These are phyloP conservation scores for Gardenia jasminoides DNA, from an alignment of 257 asterid genomes.

Conservation along the genomic window DNA sequence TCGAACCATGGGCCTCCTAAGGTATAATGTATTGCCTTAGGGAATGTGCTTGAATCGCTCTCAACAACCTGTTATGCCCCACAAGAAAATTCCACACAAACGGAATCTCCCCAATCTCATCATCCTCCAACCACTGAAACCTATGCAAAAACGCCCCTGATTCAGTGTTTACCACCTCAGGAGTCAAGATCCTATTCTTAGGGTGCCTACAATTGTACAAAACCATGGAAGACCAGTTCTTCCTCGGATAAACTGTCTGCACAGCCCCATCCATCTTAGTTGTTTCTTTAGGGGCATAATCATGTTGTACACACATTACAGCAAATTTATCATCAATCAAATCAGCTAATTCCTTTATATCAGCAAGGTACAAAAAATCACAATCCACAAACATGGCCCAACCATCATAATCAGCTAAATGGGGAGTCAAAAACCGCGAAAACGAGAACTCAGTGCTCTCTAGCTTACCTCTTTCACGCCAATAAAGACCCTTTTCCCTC, in stretches of 20 bases:
- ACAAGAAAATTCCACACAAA: constrained; percentile 86
- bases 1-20: constrained; percentile 96
- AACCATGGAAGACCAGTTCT: constrained; percentile 98
- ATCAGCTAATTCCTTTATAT: constrained; percentile 57
- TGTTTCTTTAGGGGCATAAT: constrained; percentile 80
- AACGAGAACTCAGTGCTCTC: constrained; percentile 92
- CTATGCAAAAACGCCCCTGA: constrained; percentile 80
- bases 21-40: constrained; percentile 78
- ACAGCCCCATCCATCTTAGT: constrained; percentile 92
- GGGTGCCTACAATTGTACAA: constrained; percentile 76
- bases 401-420: constrained; percentile 56
- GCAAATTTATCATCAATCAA: constrained; percentile 68
- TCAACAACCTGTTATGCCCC: constrained; percentile 70
- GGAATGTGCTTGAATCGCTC: constrained; percentile 52
- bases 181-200: constrained; percentile 56
- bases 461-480: constrained; percentile 77
- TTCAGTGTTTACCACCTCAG: constrained; percentile 75
- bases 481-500: constrained; percentile 57
- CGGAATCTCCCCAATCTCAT: constrained; percentile 79
- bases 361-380: constrained; percentile 72
- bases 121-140: constrained; percentile 78
- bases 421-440: constrained; percentile 73
- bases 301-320: constrained; percentile 79
- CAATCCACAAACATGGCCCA: constrained; percentile 96
- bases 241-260: constrained; percentile 76